Conservation (phyloP, 805 yeast genomes). For the Lachancea cidri region DNA sequence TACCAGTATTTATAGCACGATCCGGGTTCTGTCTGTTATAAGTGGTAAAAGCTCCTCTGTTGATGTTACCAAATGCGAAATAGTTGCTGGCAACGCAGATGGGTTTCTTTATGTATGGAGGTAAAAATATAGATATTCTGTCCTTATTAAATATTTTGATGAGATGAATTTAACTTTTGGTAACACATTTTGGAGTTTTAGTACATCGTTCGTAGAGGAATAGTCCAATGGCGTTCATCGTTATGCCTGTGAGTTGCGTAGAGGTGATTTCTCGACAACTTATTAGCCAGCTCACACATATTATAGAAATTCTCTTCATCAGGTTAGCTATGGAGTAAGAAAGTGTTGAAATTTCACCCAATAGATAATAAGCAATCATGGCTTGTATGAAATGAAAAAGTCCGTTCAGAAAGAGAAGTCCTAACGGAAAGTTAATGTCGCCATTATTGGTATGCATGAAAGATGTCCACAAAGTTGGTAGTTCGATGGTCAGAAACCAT, state of each 20-base stretch:
- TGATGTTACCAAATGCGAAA: conserved; percentile 35
- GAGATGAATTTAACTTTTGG: too few relatives aligned
- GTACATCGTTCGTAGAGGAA: conserved; percentile 50
- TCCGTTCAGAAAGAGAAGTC: conserved; percentile 59
- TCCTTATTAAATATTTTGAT: too few relatives aligned
- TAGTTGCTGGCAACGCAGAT: conserved; percentile 49
- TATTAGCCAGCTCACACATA: conserved; percentile 68
- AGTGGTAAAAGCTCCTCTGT: conserved; percentile 7
- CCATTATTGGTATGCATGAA: conserved; percentile 19
- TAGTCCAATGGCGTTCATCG: conserved; percentile 49
- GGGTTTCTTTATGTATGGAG: conserved; percentile 51
- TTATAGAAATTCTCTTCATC: conserved; percentile 83
- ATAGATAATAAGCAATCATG: conserved; percentile 70
- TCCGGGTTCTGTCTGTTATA: conserved; percentile 8
- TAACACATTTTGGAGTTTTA: neutral
- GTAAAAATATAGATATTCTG: conserved; percentile 10
- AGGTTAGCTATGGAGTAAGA: conserved; percentile 82
- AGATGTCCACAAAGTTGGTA: conserved; percentile 30
- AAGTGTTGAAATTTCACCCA: conserved; percentile 78
- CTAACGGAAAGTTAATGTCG: conserved; percentile 38
- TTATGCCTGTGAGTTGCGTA: conserved; percentile 46
- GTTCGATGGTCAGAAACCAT: conserved; percentile 65
- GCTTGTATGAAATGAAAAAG: conserved; percentile 75
- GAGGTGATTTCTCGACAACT: conserved; percentile 45
- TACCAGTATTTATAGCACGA: conserved; percentile 12